phyloP scores from a whole-genome alignment of 495 filamentous ascomycete species.

The Delitschia confertaspora region DNA sequence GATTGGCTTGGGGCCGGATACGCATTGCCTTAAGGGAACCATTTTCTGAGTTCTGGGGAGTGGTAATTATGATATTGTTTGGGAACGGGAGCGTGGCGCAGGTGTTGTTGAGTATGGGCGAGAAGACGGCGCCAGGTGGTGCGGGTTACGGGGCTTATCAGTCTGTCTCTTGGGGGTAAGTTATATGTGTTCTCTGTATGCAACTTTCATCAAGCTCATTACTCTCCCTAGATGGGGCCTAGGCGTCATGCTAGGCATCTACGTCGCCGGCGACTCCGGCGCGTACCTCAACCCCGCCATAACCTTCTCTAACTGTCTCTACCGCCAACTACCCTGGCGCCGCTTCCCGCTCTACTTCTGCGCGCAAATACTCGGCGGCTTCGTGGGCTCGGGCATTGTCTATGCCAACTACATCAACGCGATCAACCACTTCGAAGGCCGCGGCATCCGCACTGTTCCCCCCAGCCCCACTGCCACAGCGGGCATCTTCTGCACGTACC shows the following conservation, averaged over 20 bases:
- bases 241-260: constrained; percentile 60
- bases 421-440: constrained; percentile 50
- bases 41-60: constrained; percentile 56
- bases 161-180: constrained; percentile 52
- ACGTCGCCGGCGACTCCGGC: constrained; percentile 50
- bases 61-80: constrained; percentile 55
- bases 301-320: constrained; percentile 55
- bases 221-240: constrained; percentile 38
- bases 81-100: constrained; percentile 55
- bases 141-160: constrained; percentile 48
- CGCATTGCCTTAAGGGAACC: constrained; percentile 44
- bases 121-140: constrained; percentile 29
- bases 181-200: constrained; percentile 22
- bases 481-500: constrained; percentile 60
- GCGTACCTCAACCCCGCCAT: constrained; percentile 59
- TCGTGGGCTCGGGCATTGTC: constrained; percentile 30
- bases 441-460: constrained; percentile 48
- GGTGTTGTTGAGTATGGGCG: constrained; percentile 43
- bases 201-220: neutral
- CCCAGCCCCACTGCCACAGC: constrained; percentile 49
- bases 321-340: constrained; percentile 53
- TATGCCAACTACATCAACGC: constrained; percentile 37
- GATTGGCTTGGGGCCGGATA: constrained; percentile 43
- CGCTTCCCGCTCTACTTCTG: constrained; percentile 32
- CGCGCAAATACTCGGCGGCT: constrained; percentile 34